phyloP scores from a whole-genome alignment of 2,329 filamentous ascomycete species.

The Colletotrichum camelliae region DNA sequence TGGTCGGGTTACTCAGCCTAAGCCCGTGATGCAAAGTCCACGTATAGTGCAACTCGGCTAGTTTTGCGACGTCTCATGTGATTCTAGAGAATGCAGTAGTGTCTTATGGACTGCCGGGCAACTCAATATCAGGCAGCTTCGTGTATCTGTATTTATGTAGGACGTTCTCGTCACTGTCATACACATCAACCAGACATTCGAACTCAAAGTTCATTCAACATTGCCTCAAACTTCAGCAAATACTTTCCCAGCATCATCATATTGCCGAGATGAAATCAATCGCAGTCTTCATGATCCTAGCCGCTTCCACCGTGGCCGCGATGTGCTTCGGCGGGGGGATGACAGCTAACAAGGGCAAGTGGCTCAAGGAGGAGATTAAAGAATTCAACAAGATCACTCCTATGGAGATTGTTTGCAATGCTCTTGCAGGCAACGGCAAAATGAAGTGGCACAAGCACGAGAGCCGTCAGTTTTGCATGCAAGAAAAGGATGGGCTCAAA shows the following conservation, averaged over 20 bases:
- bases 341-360: not conserved
- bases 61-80: not conserved
- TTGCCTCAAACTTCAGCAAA: not conserved
- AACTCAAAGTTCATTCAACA: not conserved
- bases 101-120: not conserved
- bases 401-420: not conserved
- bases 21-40: not conserved
- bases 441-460: not conserved
- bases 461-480: not conserved
- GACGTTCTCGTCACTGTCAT: not conserved
- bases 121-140: not conserved
- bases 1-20: not conserved
- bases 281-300: not conserved
- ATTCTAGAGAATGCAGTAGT: not conserved
- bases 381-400: not conserved
- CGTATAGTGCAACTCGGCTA: not conserved
- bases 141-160: not conserved
- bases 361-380: not conserved
- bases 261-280: not conserved
- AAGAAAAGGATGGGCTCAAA: not conserved
- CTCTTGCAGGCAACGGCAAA: not conserved
- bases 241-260: not conserved
- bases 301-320: not conserved
- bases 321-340: not conserved
- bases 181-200: not conserved